Conservation (phyloP, 2,329 filamentous ascomycete genomes). For the Escovopsis sp. region DNA sequence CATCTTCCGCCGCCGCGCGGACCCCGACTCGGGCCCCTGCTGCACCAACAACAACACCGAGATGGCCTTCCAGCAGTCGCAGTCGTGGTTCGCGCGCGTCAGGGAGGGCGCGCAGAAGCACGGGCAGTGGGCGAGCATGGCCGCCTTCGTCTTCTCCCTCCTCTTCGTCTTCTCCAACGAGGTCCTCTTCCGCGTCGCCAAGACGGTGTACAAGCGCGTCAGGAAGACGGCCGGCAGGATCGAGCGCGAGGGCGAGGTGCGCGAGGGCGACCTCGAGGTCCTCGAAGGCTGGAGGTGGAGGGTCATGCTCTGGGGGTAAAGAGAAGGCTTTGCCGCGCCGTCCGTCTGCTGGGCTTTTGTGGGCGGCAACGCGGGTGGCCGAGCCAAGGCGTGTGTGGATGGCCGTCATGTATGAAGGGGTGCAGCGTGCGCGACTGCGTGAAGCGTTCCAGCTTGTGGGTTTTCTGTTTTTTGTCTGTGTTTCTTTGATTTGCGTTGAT, state of each 20-base stretch:
- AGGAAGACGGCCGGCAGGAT: constrained; percentile 32
- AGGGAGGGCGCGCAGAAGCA: constrained; percentile 29
- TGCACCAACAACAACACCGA: constrained; percentile 32
- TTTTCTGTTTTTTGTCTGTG: no score
- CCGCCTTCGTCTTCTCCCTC: constrained; percentile 40
- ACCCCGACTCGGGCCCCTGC: constrained; percentile 18
- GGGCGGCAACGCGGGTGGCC: no score
- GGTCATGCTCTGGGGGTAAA: constrained; percentile 31
- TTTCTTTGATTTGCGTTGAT: no score
- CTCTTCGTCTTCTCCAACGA: constrained; percentile 46
- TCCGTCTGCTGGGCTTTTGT: neutral
- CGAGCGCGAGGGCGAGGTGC: constrained; percentile 31
- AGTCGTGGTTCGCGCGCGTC: constrained; percentile 35
- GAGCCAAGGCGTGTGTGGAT: no score
- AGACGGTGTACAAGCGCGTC: constrained; percentile 34
- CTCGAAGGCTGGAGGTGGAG: constrained; percentile 43
- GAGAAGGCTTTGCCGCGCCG: neutral
- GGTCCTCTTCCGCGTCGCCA: constrained; percentile 38
- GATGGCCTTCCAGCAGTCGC: constrained; percentile 39
- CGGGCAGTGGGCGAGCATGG: constrained; percentile 29
- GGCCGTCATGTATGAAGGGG: neutral
- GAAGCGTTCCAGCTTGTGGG: neutral
- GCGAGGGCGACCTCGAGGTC: constrained; percentile 33
- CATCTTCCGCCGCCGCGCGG: constrained; percentile 32
- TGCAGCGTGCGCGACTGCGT: no score